Base-by-base conservation (phyloP, 2,329 filamentous ascomycete species). In the Cercospora sojina region DNA sequence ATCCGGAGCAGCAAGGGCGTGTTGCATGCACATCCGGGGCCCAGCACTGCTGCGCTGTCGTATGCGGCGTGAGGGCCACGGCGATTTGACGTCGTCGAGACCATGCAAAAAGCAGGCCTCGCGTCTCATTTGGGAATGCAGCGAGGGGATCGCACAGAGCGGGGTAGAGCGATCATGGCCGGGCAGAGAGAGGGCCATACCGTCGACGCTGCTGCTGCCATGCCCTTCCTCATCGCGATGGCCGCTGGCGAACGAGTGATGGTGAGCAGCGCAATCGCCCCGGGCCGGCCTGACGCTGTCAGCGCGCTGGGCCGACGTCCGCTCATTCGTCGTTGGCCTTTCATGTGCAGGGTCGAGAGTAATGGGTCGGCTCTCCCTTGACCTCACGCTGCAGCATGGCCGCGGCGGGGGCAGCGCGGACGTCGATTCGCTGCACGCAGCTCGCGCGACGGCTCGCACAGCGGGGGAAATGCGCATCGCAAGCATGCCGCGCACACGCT, bases 51-150 rank as follows among this genome's bases (percentile, higher is more conserved):
- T 56, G 56, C 49, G 51, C 67, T 69, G 66, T 69, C 69, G 70
- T 69, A 70, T 71, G 69, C 67, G 68, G 69, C 69, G 70, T 53
- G 55, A 64, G 47, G 31, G 53, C 53, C 51, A 59, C 35, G 57
- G 59, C 53, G 62, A 29, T 56, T 67, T 70, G 68, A 72, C 67
- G 65, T 71, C 64, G 71, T 59, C 61, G 49, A 67, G 31, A 53
- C 55, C 63, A 51, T 25, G 55, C 12, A 64, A 64, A 69, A 67
- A 70, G 70, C 66, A 67, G 68, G 68, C 65, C 66, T 65, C 29
- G 57, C 31, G 58, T 47, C 66, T 65, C 58, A 23, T 63, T 59
- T 27, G 41, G 63, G 58, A 65, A 60, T 59, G 41, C 47, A 58
- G 60, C 53, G 62, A 67, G 65, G 64, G 67, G 61, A 67, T 67